These are phyloP conservation scores for Mollisia scopiformis DNA, from an alignment of 2,329 filamentous ascomycete genomes.

Conservation along the genomic window DNA sequence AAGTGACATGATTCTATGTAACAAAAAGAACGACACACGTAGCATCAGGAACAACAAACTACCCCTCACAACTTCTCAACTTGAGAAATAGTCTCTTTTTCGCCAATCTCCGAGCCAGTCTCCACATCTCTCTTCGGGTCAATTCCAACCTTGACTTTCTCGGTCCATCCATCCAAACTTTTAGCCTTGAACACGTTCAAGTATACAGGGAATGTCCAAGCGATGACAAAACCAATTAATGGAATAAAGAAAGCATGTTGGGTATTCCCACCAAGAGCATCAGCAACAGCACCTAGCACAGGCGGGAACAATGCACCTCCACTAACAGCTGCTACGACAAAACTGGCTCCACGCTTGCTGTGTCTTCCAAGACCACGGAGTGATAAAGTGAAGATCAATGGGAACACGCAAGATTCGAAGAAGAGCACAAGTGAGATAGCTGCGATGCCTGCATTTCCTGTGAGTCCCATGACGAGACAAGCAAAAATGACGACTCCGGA, in stretches of 20 bases:
- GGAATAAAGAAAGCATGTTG: conserved; percentile 31
- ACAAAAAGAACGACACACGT: background rate
- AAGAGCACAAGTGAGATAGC: conserved; percentile 70
- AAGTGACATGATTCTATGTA: background rate
- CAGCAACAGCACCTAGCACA: conserved; percentile 26
- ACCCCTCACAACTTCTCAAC: conserved; percentile 22
- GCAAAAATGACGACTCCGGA: conserved; percentile 62
- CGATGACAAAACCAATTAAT: conserved; percentile 28
- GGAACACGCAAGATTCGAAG: conserved; percentile 82
- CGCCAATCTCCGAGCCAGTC: conserved; percentile 9
- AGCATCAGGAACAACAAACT: background rate
- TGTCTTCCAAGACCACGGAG: conserved; percentile 78
- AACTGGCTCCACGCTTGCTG: conserved; percentile 78
- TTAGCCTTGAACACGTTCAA: conserved; percentile 29
- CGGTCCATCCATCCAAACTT: conserved; percentile 31
- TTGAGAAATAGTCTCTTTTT: conserved; percentile 15
- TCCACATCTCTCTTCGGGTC: conserved; percentile 25
- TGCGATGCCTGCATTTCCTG: conserved; percentile 56
- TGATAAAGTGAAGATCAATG: conserved; percentile 78
- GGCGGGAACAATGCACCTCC: conserved; percentile 34
- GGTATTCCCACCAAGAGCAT: conserved; percentile 26
- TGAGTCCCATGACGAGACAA: conserved; percentile 41
- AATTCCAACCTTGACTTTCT: conserved; percentile 31
- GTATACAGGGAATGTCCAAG: conserved; percentile 29
- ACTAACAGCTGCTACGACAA: conserved; percentile 59